Percentiles rank a stretch among this genome's conserved stretches.
These are phyloP conservation scores for Fragaria nilgerrensis DNA, from an alignment of 306 rosid species.

Conservation along the genomic window DNA sequence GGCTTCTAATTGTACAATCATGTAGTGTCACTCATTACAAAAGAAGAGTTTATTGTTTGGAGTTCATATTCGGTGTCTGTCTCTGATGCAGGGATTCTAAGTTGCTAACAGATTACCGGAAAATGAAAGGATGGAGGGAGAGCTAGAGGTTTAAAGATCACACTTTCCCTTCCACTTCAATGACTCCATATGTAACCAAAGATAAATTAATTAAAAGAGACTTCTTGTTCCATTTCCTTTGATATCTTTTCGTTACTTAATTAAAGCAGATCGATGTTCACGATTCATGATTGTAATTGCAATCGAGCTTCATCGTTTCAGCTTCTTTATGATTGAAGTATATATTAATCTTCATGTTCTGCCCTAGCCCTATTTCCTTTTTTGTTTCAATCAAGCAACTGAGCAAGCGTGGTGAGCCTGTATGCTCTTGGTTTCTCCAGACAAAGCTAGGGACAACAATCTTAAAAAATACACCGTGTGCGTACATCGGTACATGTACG, in stretches of 20 bases:
- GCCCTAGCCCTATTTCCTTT: not conserved
- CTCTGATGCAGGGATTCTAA: not conserved
- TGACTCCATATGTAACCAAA: not conserved
- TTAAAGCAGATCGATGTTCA: not conserved
- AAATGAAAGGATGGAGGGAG: not conserved
- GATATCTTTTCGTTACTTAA: not conserved
- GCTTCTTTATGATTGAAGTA: too few relatives aligned
- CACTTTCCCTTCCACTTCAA: not conserved
- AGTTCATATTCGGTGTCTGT: not conserved
- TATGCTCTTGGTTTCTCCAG: not conserved
- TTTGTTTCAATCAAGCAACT: not conserved
- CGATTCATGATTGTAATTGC: not conserved
- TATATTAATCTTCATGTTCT: not conserved
- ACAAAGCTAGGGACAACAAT: not conserved
- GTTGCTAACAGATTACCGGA: not conserved
- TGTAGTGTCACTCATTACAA: not conserved
- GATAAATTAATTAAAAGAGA: not conserved
- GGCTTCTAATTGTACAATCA: constrained; percentile 12
- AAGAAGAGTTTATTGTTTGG: too few relatives aligned
- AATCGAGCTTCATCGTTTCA: not conserved
- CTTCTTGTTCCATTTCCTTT: not conserved
- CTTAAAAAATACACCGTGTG: too few relatives aligned
- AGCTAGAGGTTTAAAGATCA: too few relatives aligned
- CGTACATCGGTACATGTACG: too few relatives aligned
- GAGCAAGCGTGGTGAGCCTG: not conserved